Evolutionary conservation across 306 rosid genomes (phyloP), one percentile per base, ranked within the genome.

Genomic region (Phaseolus lunatus): DNA sequence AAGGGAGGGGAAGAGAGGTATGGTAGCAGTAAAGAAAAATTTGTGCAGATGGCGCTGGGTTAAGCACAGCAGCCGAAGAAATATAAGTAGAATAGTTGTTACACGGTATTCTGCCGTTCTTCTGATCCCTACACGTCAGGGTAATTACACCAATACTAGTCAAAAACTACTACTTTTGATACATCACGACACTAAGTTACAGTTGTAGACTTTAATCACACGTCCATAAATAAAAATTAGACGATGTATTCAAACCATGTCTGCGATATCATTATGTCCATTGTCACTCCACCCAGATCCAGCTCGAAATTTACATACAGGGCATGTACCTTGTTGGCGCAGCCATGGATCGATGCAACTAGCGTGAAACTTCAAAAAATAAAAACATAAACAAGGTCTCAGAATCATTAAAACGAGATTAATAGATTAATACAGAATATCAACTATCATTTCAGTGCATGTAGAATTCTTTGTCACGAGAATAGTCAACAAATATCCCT

Each of bases 321-420:
- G 97, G 81, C 99, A 95, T 1, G 97, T 92, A 64, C 97, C 98
- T 68, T 92, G 98, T 76, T 95, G 98, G 78, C 90, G 83, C 84
- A 95, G 86, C 97, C 98, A 92, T 0, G 97, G 98, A 72, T 95
- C 98, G 16, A 92, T 95, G 90, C 97, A 95, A 85, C 53, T 90
- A 18, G 91, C 92, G 41, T 90, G 97, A 81, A 95, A 92, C 99
- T 95, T 85, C 85, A 37, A 76, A 67, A 71, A 43, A 10, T 4
- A 82, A 18, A 73, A 71, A 56, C 50, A 70, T 26, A 72, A 19
- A 23, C 48, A 44, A 31, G 54, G 67, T 43, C n/a, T 73, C 54
- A 64, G 63, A 11, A 45, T 26, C 47, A 39, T 20, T 39, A 47
- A 57, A 35, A 58, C 4, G 33, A 76, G 53, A 79, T 72, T 13